These are phyloP conservation scores for Rhodomyrtus tomentosa DNA, from an alignment of 345 rosid species.

Conservation along the genomic window DNA sequence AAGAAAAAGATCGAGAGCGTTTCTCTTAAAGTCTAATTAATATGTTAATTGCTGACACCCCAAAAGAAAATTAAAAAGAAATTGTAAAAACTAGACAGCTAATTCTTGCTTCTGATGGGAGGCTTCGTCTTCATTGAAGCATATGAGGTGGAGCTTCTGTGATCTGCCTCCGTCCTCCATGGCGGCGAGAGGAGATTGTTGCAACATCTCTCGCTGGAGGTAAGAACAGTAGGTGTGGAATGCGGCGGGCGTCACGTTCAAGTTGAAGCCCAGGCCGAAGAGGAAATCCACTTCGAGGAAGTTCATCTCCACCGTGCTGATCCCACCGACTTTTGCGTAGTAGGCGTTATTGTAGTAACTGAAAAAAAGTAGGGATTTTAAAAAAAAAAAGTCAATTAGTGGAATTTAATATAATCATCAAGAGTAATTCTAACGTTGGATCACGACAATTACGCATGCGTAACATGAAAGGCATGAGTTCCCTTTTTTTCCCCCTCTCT, in stretches of 20 bases:
- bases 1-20: slow-evolving; percentile 4
- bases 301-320: slow-evolving; percentile 80
- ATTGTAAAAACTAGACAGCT: slow-evolving; percentile 10
- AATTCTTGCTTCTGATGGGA: slow-evolving; percentile 56
- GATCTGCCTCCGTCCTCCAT: background rate
- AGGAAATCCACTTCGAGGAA: slow-evolving; percentile 75
- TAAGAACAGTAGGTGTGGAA: slow-evolving; percentile 55
- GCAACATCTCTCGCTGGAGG: slow-evolving; percentile 39
- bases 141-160: background rate
- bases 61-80: background rate
- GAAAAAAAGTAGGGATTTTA: background rate
- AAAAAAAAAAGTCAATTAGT: background rate
- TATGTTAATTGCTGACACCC: background rate
- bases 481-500: background rate
- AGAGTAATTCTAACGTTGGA: background rate
- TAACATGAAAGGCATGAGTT: background rate
- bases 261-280: slow-evolving; percentile 66
- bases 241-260: slow-evolving; percentile 72
- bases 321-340: slow-evolving; percentile 91
- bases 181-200: slow-evolving; percentile 10
- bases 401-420: background rate
- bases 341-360: slow-evolving; percentile 85
- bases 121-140: slow-evolving; percentile 54
- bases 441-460: background rate
- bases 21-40: slow-evolving; percentile 16